A percentile compares a stretch with the other conserved stretches of the same genome.
Conservation (phyloP, 139 green algal genomes). For the Coccomyxa sp. region DNA sequence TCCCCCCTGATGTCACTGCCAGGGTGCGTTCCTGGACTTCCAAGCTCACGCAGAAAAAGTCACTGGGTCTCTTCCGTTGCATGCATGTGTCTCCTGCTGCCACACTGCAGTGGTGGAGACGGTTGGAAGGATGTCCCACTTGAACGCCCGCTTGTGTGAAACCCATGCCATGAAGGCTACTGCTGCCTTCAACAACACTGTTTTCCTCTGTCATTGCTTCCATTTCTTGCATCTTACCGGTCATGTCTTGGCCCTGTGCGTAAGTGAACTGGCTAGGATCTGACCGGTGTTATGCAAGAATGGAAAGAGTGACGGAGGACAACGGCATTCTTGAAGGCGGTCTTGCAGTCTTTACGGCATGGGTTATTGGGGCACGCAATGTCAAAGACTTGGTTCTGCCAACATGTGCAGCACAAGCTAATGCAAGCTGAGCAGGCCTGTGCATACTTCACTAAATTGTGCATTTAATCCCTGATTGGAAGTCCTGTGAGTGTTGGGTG, state of each 20-base stretch:
- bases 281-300: no score
- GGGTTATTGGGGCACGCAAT: neutral
- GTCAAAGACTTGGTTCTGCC: neutral
- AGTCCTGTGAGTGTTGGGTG: neutral
- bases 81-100: neutral
- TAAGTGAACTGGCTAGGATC: no score
- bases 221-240: no score
- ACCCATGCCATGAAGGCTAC: neutral
- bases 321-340: no score
- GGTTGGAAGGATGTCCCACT: neutral
- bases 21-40: conserved; percentile 52
- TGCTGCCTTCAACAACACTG: no score
- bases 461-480: no score
- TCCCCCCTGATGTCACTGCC: conserved; percentile 66
- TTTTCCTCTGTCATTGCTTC: no score
- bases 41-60: neutral
- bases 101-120: neutral
- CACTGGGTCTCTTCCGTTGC: neutral
- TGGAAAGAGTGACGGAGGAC: no score
- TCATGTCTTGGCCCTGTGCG: no score
- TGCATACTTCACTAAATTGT: neutral
- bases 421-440: neutral
- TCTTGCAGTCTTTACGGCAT: no score
- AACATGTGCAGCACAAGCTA: neutral
- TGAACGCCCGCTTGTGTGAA: neutral